Evolutionary conservation across 1,139 yeast species (phyloP).

Genomic region (Geotrichum europaeum): DNA sequence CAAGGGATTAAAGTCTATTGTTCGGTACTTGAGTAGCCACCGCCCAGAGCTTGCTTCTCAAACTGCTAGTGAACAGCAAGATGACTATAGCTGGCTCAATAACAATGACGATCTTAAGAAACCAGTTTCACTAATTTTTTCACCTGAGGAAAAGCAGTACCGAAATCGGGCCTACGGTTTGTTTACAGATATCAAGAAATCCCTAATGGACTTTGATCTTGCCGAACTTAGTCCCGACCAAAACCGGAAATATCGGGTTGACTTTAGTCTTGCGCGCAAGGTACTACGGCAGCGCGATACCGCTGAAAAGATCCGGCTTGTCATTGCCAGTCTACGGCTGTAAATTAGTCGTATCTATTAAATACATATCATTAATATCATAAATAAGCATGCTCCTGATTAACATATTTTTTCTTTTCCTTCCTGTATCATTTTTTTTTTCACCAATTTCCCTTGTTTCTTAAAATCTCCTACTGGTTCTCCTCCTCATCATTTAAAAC

Average conservation of each 20-base stretch:
- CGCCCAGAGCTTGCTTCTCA: neutral
- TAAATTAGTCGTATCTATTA: neutral
- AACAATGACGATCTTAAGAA: neutral
- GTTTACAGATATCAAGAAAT: slow-evolving; percentile 19
- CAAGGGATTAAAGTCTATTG: slow-evolving; percentile 18
- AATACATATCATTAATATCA: neutral
- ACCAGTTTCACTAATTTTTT: slow-evolving; percentile 1
- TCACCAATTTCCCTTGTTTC: neutral
- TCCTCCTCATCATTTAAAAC: neutral
- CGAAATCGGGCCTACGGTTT: slow-evolving; percentile 12
- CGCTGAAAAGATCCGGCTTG: slow-evolving; percentile 3
- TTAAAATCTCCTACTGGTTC: neutral
- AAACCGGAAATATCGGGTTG: neutral
- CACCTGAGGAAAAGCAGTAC: slow-evolving; percentile 8
- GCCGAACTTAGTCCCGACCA: slow-evolving; percentile 11
- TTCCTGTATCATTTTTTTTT: neutral
- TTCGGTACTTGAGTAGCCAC: slow-evolving; percentile 17
- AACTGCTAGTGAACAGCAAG: neutral
- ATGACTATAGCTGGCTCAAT: slow-evolving; percentile 9
- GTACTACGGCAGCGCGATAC: slow-evolving; percentile 1
- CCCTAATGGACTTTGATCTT: slow-evolving; percentile 17
- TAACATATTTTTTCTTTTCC: neutral
- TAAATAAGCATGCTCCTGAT: neutral
- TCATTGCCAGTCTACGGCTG: slow-evolving; percentile 4
- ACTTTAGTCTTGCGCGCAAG: neutral